phyloP scores from a whole-genome alignment of 202 grass and related monocot species.

The Carex arenaria region DNA sequence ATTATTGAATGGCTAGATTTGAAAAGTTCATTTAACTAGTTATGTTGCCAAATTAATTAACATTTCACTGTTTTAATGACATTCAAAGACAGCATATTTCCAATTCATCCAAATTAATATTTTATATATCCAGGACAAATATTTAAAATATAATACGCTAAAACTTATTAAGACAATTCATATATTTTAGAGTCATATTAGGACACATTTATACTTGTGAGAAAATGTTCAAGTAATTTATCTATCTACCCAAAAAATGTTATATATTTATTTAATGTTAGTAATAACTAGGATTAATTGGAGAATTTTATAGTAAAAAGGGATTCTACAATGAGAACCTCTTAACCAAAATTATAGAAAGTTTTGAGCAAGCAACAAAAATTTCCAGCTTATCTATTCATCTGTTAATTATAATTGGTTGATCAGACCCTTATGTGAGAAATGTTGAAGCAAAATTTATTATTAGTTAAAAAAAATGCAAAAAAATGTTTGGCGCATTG shows the following conservation, averaged over 20 bases:
- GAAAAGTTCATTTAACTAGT: not conserved
- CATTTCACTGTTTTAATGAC: not conserved
- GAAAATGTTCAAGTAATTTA: no score
- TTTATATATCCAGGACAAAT: not conserved
- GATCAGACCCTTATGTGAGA: not conserved
- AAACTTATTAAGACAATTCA: not conserved
- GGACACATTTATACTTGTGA: no score
- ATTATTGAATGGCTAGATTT: no score
- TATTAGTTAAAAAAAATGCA: not conserved
- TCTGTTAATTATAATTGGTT: not conserved
- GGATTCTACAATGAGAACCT: not conserved
- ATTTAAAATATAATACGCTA: not conserved
- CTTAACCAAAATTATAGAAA: no score
- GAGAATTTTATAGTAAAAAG: not conserved
- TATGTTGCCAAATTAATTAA: not conserved
- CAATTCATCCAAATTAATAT: not conserved
- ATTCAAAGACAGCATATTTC: not conserved
- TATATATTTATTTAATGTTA: no score
- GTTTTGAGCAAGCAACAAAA: no score
- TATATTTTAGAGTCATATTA: no score
- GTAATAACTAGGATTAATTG: not conserved
- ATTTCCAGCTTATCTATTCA: not conserved
- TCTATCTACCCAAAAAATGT: no score
- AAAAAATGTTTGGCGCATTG: no score
- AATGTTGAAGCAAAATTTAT: not conserved